phyloP scores from a whole-genome alignment of 2,329 filamentous ascomycete genomes.

The Botrytis galanthina region DNA sequence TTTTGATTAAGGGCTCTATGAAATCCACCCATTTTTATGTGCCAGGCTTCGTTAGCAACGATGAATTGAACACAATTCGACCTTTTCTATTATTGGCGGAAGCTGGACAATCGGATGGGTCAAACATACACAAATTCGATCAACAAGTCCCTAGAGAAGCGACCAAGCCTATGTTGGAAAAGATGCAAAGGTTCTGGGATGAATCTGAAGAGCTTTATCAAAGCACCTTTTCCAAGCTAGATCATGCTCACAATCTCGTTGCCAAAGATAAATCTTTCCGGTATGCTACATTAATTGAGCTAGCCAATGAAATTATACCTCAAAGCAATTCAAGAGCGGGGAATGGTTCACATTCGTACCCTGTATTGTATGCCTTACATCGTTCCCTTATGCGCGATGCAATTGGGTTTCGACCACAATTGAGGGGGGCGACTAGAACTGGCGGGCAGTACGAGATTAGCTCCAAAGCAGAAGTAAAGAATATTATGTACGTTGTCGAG shows the following conservation, averaged over 20 bases:
- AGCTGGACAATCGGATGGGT: slow-evolving; percentile 37
- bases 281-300: slow-evolving; percentile 44
- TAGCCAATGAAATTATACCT: slow-evolving; percentile 44
- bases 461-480: slow-evolving; percentile 51
- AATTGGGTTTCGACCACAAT: slow-evolving; percentile 57
- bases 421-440: slow-evolving; percentile 46
- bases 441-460: slow-evolving; percentile 63
- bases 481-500: slow-evolving; percentile 49
- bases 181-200: slow-evolving; percentile 45
- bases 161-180: slow-evolving; percentile 44
- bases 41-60: slow-evolving; percentile 44
- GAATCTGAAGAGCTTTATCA: slow-evolving; percentile 49
- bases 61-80: slow-evolving; percentile 44
- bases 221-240: slow-evolving; percentile 45
- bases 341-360: slow-evolving; percentile 43
- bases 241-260: slow-evolving; percentile 48
- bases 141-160: slow-evolving; percentile 45
- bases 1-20: slow-evolving; percentile 44
- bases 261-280: slow-evolving; percentile 45
- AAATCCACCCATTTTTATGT: slow-evolving; percentile 44
- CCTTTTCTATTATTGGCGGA: slow-evolving; percentile 46
- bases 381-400: slow-evolving; percentile 60
- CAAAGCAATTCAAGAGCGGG: slow-evolving; percentile 25
- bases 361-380: slow-evolving; percentile 68
- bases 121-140: slow-evolving; percentile 41